These are phyloP conservation scores for Ilex paraguariensis DNA, from an alignment of 305 asterid genomes.

Conservation along the genomic window DNA sequence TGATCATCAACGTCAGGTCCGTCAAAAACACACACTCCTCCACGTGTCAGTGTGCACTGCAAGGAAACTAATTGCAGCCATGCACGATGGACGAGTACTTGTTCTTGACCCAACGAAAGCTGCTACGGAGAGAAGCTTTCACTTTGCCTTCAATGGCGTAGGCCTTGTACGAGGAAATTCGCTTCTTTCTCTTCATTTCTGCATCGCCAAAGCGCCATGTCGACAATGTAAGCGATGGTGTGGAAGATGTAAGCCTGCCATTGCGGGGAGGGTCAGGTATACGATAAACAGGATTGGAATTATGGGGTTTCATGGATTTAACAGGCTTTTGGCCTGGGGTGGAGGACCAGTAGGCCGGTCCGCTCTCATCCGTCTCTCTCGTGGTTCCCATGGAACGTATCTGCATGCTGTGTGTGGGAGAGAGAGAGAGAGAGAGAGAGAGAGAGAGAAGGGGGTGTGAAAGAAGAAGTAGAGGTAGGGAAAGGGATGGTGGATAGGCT, in stretches of 20 bases:
- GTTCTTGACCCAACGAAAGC: conserved; percentile 41
- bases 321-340: conserved; percentile 9
- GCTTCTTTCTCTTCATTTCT: conserved; percentile 31
- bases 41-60: too few relatives aligned
- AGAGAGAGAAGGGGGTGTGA: too few relatives aligned
- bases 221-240: conserved; percentile 11
- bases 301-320: conserved; percentile 1
- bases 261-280: neutral
- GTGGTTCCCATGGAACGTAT: too few relatives aligned
- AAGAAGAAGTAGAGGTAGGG: too few relatives aligned
- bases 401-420: neutral
- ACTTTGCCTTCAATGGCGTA: conserved; percentile 32
- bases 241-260: conserved; percentile 5
- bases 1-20: too few relatives aligned
- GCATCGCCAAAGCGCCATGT: conserved; percentile 10
- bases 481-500: too few relatives aligned
- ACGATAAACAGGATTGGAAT: neutral
- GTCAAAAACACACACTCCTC: too few relatives aligned
- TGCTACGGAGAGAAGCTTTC: conserved; percentile 32
- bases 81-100: conserved; percentile 29
- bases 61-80: conserved; percentile 15
- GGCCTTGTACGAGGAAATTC: conserved; percentile 32
- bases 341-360: neutral
- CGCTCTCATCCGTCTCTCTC: too few relatives aligned
- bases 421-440: too few relatives aligned